phyloP scores from a whole-genome alignment of 768 basidiomycete genomes.

The Mycena latifolia region DNA sequence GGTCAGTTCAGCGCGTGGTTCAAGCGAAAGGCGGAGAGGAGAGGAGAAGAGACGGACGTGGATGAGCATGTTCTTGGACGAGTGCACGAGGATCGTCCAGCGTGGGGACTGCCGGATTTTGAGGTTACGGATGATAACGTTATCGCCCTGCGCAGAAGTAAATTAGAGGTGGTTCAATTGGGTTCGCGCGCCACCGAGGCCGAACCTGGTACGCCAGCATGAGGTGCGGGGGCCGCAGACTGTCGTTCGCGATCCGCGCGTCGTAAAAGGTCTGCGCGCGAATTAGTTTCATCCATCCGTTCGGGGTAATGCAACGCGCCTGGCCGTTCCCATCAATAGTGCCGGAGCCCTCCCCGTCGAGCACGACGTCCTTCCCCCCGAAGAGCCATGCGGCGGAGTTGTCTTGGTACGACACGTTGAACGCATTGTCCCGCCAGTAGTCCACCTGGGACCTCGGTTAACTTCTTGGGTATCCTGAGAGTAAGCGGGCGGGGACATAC shows the following conservation, averaged over 20 bases:
- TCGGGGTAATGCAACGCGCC: too few relatives aligned
- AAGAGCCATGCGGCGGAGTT: constrained; percentile 4
- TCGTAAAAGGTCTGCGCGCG: neutral
- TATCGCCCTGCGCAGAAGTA: neutral
- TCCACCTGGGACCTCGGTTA: neutral
- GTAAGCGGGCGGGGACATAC: neutral
- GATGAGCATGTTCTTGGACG: neutral
- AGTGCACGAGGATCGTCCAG: constrained; percentile 9
- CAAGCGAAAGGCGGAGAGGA: too few relatives aligned
- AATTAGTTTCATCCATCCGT: too few relatives aligned
- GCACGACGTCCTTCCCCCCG: neutral
- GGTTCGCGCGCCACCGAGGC: too few relatives aligned
- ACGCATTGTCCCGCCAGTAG: constrained; percentile 5
- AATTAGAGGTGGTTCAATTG: neutral
- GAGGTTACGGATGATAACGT: constrained; percentile 2
- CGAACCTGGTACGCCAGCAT: constrained; percentile 3
- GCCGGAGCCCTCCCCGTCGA: neutral
- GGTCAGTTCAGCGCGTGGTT: too few relatives aligned
- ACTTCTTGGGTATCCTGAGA: too few relatives aligned
- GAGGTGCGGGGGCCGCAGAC: constrained; percentile 4
- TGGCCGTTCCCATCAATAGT: constrained; percentile 5
- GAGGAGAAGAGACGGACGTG: neutral
- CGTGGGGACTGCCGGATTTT: constrained; percentile 1
- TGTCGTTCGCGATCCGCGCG: constrained; percentile 6
- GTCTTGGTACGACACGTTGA: constrained; percentile 7